A percentile compares a stretch with the other conserved stretches of the same genome.
Evolutionary conservation across 257 asterid genomes (phyloP).

Genomic region (Nicotiana tomentosiformis): DNA sequence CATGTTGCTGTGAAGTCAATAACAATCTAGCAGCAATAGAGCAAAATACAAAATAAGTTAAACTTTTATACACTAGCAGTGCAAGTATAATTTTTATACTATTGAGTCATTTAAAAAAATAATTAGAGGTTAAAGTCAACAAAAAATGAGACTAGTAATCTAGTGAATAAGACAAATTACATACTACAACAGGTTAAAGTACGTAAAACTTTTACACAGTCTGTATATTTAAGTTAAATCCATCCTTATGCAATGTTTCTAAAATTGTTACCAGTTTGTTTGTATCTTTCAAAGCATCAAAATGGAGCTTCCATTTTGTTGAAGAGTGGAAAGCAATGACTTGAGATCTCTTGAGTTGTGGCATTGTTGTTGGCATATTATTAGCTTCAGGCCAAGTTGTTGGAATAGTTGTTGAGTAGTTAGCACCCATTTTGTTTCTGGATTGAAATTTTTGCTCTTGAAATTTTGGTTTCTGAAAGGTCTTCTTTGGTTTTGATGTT

Average conservation of each 20-base stretch:
- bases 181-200: background rate
- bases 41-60: background rate
- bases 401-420: slow-evolving; percentile 4
- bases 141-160: background rate
- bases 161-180: background rate
- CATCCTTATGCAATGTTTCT: too few species aligned
- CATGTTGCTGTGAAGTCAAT: slow-evolving; percentile 38
- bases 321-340: slow-evolving; percentile 45
- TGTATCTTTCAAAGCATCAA: slow-evolving; percentile 34
- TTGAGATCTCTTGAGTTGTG: slow-evolving; percentile 22
- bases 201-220: too few species aligned
- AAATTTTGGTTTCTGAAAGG: background rate
- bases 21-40: slow-evolving; percentile 18
- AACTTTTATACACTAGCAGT: background rate
- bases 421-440: background rate
- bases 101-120: background rate
- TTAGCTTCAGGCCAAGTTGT: slow-evolving; percentile 10
- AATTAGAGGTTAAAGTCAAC: background rate
- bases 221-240: too few species aligned
- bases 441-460: background rate
- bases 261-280: slow-evolving; percentile 27
- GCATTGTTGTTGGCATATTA: background rate
- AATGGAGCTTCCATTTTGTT: slow-evolving; percentile 46
- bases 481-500: slow-evolving; percentile 19
- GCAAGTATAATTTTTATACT: background rate